A percentile compares a stretch with the other conserved stretches of the same genome.
These are phyloP conservation scores for Dactylellina leptospora DNA, from an alignment of 2,329 filamentous ascomycete species.

Conservation along the genomic window DNA sequence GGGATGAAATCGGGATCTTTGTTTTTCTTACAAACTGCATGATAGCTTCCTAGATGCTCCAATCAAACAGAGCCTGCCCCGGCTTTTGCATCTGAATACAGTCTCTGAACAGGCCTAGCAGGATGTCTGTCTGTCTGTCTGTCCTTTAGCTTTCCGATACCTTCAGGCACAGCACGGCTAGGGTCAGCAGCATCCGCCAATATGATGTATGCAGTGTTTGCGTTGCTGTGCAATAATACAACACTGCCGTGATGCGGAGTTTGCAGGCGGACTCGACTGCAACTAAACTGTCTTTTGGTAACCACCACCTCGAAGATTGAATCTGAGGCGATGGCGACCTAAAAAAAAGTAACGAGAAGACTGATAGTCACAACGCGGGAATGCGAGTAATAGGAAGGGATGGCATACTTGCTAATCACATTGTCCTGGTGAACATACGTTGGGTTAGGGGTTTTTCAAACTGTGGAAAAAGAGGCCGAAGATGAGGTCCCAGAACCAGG, in stretches of 20 bases:
- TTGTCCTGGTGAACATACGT: slow-evolving; percentile 52
- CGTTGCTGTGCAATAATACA: slow-evolving; percentile 52
- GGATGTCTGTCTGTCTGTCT: too few relatives aligned
- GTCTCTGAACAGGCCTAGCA: slow-evolving; percentile 8
- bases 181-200: too few relatives aligned
- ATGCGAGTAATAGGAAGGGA: slow-evolving; percentile 51
- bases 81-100: slow-evolving; percentile 14
- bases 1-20: slow-evolving; percentile 30
- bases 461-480: slow-evolving; percentile 21
- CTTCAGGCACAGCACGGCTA: too few relatives aligned
- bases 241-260: slow-evolving; percentile 35
- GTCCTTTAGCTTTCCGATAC: too few relatives aligned
- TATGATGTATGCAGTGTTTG: slow-evolving; percentile 52
- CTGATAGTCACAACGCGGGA: slow-evolving; percentile 25
- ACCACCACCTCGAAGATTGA: not conserved
- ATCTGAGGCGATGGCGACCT: not conserved
- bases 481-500: slow-evolving; percentile 38
- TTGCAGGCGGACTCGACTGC: slow-evolving; percentile 29
- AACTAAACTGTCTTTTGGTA: not conserved
- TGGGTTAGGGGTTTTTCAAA: slow-evolving; percentile 15
- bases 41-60: slow-evolving; percentile 19
- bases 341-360: not conserved
- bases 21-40: slow-evolving; percentile 26
- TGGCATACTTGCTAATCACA: slow-evolving; percentile 51
- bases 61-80: slow-evolving; percentile 13